phyloP scores from a whole-genome alignment of 179 eudicot species.

The Spinacia oleracea region DNA sequence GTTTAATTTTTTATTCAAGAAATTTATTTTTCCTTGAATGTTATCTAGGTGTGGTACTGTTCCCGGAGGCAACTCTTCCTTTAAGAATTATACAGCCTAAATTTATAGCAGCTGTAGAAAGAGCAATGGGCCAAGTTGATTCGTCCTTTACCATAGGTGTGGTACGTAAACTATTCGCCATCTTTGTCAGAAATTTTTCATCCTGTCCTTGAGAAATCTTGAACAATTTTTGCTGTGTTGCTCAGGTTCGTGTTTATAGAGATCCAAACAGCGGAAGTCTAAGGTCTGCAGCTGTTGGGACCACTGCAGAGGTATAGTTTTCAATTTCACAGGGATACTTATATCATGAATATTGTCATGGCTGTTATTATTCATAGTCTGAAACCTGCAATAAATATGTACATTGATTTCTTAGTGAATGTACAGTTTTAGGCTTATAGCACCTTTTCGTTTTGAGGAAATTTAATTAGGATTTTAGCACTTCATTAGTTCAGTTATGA shows the following conservation, averaged over 20 bases:
- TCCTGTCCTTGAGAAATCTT: constrained; percentile 6
- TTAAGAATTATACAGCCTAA: constrained; percentile 69
- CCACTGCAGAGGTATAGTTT: constrained; percentile 82
- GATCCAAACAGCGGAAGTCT: constrained; percentile 51
- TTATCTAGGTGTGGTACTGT: constrained; percentile 75
- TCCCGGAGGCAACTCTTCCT: constrained; percentile 93
- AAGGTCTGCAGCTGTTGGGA: constrained; percentile 65
- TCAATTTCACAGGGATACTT: not conserved
- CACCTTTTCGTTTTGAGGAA: too few relatives aligned
- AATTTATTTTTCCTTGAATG: constrained; percentile 1
- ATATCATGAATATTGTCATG: not conserved
- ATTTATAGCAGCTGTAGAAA: constrained; percentile 71
- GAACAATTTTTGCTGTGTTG: constrained; percentile 9
- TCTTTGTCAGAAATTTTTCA: constrained; percentile 5
- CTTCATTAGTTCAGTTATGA: not conserved
- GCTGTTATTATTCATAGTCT: not conserved
- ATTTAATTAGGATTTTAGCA: not conserved
- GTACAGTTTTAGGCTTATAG: not conserved
- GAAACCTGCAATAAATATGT: not conserved
- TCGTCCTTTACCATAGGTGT: constrained; percentile 75
- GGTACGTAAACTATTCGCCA: constrained; percentile 48
- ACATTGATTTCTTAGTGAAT: not conserved
- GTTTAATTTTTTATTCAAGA: not conserved
- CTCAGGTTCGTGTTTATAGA: constrained; percentile 68
- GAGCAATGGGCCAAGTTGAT: constrained; percentile 66